Evolutionary conservation across 2,329 filamentous ascomycete species (phyloP).

Genomic region (Penicillium thymicola): DNA sequence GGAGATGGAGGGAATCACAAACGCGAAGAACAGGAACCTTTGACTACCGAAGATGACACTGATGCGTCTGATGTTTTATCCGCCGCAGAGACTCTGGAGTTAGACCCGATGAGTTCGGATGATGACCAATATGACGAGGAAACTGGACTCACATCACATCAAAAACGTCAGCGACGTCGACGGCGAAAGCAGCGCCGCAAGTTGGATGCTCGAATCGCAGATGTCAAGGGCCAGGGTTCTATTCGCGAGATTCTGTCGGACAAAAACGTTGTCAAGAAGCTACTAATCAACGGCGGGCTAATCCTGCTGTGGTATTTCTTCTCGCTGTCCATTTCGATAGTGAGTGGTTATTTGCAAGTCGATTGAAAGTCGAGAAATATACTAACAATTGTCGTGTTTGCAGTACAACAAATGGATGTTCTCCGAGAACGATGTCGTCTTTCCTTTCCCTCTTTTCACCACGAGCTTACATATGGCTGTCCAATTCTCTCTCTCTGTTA

Average conservation of each 20-base stretch:
- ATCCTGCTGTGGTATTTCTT: slow-evolving; percentile 90
- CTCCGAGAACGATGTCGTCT: slow-evolving; percentile 76
- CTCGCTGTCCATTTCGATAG: slow-evolving; percentile 86
- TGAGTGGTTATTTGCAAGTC: slow-evolving; percentile 46
- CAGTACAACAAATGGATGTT: slow-evolving; percentile 99
- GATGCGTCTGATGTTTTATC: slow-evolving; percentile 43
- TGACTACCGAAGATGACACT: slow-evolving; percentile 32
- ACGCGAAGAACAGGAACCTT: slow-evolving; percentile 35
- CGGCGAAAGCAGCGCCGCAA: slow-evolving; percentile 65
- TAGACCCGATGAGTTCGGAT: slow-evolving; percentile 61
- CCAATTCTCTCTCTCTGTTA: slow-evolving; percentile 75
- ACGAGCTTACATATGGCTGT: slow-evolving; percentile 95
- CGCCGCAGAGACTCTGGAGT: slow-evolving; percentile 50
- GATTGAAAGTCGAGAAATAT: not conserved
- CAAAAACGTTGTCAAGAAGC: slow-evolving; percentile 64
- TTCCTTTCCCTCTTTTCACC: slow-evolving; percentile 91
- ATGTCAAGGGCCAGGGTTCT: slow-evolving; percentile 62
- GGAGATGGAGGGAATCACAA: slow-evolving; percentile 25
- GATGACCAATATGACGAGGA: slow-evolving; percentile 86
- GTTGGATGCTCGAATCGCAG: slow-evolving; percentile 67
- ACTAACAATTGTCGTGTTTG: slow-evolving; percentile 11
- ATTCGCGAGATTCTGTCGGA: slow-evolving; percentile 63
- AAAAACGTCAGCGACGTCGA: slow-evolving; percentile 63
- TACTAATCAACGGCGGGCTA: slow-evolving; percentile 72
- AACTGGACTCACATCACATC: slow-evolving; percentile 73